These are phyloP conservation scores for Evernia prunastri DNA, from an alignment of 495 filamentous ascomycete species.

Conservation along the genomic window DNA sequence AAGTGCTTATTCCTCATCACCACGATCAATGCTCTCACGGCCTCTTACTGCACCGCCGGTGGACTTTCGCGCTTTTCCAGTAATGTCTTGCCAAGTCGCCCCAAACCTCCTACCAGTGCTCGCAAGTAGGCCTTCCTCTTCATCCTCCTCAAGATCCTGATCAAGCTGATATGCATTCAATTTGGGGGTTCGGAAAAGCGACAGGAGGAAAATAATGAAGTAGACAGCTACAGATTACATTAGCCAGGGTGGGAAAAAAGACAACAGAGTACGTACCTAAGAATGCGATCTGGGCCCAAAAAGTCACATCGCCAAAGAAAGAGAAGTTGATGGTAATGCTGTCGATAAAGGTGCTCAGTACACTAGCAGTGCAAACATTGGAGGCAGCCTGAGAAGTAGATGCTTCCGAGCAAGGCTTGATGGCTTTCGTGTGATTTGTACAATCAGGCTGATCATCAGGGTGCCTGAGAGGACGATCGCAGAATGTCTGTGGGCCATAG, in stretches of 20 bases:
- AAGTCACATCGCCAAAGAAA: constrained; percentile 85
- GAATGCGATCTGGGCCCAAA: constrained; percentile 94
- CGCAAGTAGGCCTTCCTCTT: constrained; percentile 86
- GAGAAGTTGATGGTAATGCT: constrained; percentile 92
- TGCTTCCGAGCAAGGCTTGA: constrained; percentile 75
- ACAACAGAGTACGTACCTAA: constrained; percentile 45
- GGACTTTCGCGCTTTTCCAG: constrained; percentile 41
- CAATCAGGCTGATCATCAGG: constrained; percentile 69
- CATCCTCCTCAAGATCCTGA: constrained; percentile 86
- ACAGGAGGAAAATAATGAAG: constrained; percentile 65
- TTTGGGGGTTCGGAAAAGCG: constrained; percentile 72
- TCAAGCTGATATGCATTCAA: constrained; percentile 68
- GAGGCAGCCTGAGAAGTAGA: constrained; percentile 53
- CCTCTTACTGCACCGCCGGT: constrained; percentile 13
- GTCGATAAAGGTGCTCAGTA: constrained; percentile 88
- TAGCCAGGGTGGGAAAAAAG: constrained; percentile 12
- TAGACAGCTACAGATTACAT: constrained; percentile 51
- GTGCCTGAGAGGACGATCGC: constrained; percentile 53
- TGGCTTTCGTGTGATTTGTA: constrained; percentile 57
- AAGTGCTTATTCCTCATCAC: constrained; percentile 14
- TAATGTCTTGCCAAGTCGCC: constrained; percentile 85
- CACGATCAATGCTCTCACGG: constrained; percentile 15
- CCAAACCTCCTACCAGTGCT: constrained; percentile 71
- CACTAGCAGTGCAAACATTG: constrained; percentile 79
- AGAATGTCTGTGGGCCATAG: constrained; percentile 92